These are phyloP conservation scores for Candida tammaniensis DNA, from an alignment of 805 yeast genomes.

Conservation along the genomic window DNA sequence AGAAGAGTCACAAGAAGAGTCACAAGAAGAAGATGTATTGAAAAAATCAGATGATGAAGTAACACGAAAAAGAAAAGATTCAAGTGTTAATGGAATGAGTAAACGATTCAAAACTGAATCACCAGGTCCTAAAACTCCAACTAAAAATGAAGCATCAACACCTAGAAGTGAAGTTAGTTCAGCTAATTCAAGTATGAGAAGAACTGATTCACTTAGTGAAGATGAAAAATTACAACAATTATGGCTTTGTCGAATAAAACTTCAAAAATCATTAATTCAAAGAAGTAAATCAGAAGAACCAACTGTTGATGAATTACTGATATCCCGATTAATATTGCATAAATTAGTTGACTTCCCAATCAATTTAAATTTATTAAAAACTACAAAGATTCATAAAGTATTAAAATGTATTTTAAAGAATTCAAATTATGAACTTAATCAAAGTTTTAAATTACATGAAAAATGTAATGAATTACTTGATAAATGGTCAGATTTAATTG, in stretches of 20 bases:
- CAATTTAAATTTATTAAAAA: constrained; percentile 35
- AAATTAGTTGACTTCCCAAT: constrained; percentile 44
- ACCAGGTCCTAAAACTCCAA: constrained; percentile 11
- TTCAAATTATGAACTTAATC: constrained; percentile 37
- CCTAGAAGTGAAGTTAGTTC: background rate
- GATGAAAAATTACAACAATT: constrained; percentile 44
- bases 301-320: constrained; percentile 42
- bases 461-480: constrained; percentile 38
- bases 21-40: constrained; percentile 2
- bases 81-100: constrained; percentile 3
- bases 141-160: constrained; percentile 1
- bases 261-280: constrained; percentile 49
- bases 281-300: constrained; percentile 40
- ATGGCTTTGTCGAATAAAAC: constrained; percentile 46
- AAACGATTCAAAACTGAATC: constrained; percentile 15
- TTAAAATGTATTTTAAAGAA: constrained; percentile 45
- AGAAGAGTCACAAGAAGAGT: constrained; percentile 2
- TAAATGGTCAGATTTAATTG: constrained; percentile 40
- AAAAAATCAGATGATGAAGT: constrained; percentile 15
- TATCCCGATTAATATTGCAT: constrained; percentile 37
- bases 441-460: constrained; percentile 45
- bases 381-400: constrained; percentile 52
- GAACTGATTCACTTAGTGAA: constrained; percentile 14
- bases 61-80: constrained; percentile 8
- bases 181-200: too few species aligned